Conservation (phyloP, 2,329 filamentous ascomycete species). For the Diaporthe aspalathi region DNA sequence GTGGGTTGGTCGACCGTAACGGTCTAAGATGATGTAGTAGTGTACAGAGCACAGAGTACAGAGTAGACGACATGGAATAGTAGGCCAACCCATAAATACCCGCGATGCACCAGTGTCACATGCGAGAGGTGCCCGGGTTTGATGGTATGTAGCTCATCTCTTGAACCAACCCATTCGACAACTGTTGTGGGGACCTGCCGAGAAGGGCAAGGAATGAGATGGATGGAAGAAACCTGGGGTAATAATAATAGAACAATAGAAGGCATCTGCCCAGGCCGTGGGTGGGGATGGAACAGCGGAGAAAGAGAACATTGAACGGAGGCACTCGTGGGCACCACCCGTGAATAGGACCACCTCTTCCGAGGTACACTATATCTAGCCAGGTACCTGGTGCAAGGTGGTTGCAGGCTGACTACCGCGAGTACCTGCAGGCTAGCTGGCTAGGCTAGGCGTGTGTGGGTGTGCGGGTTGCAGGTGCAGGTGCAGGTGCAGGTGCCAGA, state of each 20-base stretch:
- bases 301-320: too few species aligned
- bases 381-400: too few species aligned
- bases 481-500: not conserved
- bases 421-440: not conserved
- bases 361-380: too few species aligned
- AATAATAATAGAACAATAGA: not conserved
- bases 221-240: conserved; percentile 12
- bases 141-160: too few species aligned
- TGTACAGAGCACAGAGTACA: too few species aligned
- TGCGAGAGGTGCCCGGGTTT: not conserved
- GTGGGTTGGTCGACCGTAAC: not conserved
- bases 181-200: conserved; percentile 6
- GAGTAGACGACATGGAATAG: too few species aligned
- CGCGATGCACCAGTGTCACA: not conserved
- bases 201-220: not conserved
- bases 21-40: not conserved
- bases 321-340: too few species aligned
- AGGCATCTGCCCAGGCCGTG: not conserved
- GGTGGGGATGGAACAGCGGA: not conserved
- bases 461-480: not conserved
- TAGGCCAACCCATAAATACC: too few species aligned
- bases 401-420: not conserved
- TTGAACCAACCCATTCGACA: too few species aligned
- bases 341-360: too few species aligned
- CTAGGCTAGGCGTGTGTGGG: too few species aligned